A percentile compares a stretch with the other conserved stretches of the same genome.
Evolutionary conservation across 2,329 filamentous ascomycete species (phyloP).

Genomic region (Monilinia polystroma): DNA sequence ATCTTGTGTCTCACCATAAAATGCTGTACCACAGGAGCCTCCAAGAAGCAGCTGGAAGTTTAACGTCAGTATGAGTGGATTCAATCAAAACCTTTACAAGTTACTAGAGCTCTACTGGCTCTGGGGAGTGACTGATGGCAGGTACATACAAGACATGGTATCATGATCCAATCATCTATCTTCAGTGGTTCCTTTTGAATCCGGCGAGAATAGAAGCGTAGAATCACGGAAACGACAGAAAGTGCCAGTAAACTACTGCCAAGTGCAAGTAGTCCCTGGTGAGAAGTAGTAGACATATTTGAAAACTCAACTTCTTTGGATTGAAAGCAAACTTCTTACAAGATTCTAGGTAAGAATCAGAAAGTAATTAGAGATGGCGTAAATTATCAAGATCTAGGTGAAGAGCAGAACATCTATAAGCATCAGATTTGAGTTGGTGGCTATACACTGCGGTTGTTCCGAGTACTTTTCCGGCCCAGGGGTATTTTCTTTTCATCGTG

Average conservation of each 20-base stretch:
- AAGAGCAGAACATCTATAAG: too few relatives aligned
- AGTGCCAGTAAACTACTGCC: neutral
- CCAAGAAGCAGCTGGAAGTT: neutral
- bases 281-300: neutral
- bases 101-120: neutral
- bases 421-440: too few relatives aligned
- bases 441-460: too few relatives aligned
- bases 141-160: neutral
- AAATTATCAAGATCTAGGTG: too few relatives aligned
- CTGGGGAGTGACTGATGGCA: neutral
- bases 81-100: neutral
- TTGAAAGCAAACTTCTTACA: neutral
- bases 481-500: too few relatives aligned
- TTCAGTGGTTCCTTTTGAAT: neutral
- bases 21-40: neutral
- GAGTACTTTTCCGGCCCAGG: too few relatives aligned
- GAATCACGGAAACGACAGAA: too few relatives aligned
- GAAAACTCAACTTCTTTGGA: neutral
- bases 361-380: too few relatives aligned
- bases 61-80: neutral
- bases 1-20: neutral
- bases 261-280: slow-evolving; percentile 2
- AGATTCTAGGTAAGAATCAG: neutral
- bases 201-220: neutral
- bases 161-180: slow-evolving; percentile 5